These are phyloP conservation scores for Penicillium crustosum DNA, from an alignment of 2,329 filamentous ascomycete species.

Conservation along the genomic window DNA sequence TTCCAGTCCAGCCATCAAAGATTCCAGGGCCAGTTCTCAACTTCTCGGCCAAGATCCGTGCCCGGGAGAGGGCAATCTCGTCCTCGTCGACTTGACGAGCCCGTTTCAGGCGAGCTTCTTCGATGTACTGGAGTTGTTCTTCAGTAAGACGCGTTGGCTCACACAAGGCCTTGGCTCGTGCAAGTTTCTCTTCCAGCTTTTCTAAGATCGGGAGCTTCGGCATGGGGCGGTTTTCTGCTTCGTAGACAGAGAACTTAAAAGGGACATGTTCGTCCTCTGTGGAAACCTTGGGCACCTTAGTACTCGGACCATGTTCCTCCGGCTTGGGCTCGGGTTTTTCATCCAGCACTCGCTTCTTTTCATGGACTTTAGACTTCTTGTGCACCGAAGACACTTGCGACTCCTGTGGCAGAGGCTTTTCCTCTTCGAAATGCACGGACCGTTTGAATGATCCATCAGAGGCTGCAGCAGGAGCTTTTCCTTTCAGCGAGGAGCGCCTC, in stretches of 20 bases:
- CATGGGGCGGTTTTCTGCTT: slow-evolving; percentile 24
- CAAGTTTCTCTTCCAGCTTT: slow-evolving; percentile 15
- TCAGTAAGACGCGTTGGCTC: slow-evolving; percentile 25
- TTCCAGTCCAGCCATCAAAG: slow-evolving; percentile 25
- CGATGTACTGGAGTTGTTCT: slow-evolving; percentile 15
- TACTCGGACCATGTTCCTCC: slow-evolving; percentile 12
- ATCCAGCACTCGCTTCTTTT: slow-evolving; percentile 31
- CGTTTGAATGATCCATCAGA: neutral
- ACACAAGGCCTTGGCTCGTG: slow-evolving; percentile 27
- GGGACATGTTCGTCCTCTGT: slow-evolving; percentile 17
- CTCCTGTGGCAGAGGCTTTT: neutral
- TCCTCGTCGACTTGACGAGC: slow-evolving; percentile 40
- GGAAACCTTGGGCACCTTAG: slow-evolving; percentile 29
- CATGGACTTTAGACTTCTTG: neutral
- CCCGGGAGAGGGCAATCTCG: slow-evolving; percentile 43
- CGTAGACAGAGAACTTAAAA: slow-evolving; percentile 19
- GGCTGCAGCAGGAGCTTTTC: neutral
- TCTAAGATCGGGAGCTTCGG: slow-evolving; percentile 39
- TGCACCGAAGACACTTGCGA: neutral
- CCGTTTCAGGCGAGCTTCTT: slow-evolving; percentile 20
- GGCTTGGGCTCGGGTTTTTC: slow-evolving; percentile 19
- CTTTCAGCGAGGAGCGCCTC: slow-evolving; percentile 10
- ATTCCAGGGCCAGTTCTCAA: slow-evolving; percentile 38
- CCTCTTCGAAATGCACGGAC: slow-evolving; percentile 7
- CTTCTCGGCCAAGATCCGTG: slow-evolving; percentile 43